These are phyloP conservation scores for Hypoxylon sp. DNA, from an alignment of 2,329 filamentous ascomycete genomes.

Conservation along the genomic window DNA sequence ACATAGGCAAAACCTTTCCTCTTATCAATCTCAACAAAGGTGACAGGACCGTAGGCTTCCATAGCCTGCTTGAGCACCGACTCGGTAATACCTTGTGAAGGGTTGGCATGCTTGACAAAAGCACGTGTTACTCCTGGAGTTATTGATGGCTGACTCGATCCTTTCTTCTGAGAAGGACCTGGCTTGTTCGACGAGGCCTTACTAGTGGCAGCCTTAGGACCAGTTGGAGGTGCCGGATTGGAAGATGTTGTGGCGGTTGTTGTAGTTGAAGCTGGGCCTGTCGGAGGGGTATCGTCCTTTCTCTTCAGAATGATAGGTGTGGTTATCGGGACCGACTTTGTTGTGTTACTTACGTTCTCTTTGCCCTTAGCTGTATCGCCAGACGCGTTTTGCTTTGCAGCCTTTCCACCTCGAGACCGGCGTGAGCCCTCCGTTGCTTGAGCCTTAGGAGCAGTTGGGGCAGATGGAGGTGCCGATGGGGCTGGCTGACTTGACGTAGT, in stretches of 20 bases:
- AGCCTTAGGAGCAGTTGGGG: constrained; percentile 52
- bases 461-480: constrained; percentile 44
- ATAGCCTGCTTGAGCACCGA: constrained; percentile 81
- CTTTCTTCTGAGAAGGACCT: constrained; percentile 54
- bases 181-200: constrained; percentile 47
- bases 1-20: constrained; percentile 96
- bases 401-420: constrained; percentile 55
- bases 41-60: constrained; percentile 79
- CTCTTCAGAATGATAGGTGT: constrained; percentile 53
- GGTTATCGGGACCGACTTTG: constrained; percentile 50
- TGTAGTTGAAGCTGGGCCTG: constrained; percentile 44
- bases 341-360: constrained; percentile 42
- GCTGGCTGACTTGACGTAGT: constrained; percentile 43
- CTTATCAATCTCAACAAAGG: constrained; percentile 91
- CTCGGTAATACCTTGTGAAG: constrained; percentile 93
- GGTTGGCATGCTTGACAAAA: constrained; percentile 86
- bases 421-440: constrained; percentile 55
- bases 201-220: constrained; percentile 49
- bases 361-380: constrained; percentile 51
- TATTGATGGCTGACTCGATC: constrained; percentile 48
- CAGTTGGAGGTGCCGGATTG: constrained; percentile 54
- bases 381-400: constrained; percentile 52
- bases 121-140: constrained; percentile 72
- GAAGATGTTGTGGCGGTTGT: constrained; percentile 50
- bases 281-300: constrained; percentile 45